Evolutionary conservation across 768 basidiomycete species (phyloP), one percentile per base, ranked within the genome.

Genomic region (Glaciozyma antarctica): DNA sequence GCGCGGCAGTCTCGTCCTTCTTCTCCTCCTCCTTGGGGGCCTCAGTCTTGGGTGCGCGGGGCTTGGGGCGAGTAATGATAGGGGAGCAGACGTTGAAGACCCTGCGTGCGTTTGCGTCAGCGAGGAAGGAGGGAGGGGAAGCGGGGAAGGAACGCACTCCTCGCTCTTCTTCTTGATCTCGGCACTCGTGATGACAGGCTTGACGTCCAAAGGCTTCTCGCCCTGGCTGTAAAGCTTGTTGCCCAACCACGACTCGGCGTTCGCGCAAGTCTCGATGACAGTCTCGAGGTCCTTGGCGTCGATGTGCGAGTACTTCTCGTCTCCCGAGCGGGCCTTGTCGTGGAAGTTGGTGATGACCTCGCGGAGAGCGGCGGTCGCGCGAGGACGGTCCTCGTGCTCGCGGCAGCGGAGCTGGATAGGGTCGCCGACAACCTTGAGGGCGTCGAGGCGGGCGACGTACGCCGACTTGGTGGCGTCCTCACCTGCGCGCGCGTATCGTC

Each of bases 381-480:
- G 81, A 43, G 85, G 84, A 67, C 94, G 85, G 32, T 88, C 87
- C 69, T 98, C 92, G 60, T 79, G 64, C 77, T 98, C 93, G 71
- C 82, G 84, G 81, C 82, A 88, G 56, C 94, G 88, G 77, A 84
- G 81, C 63, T 84, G 80, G 79, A 98, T 85, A 55, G 88, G 88
- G 80, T 91, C 89, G 34, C 92, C 92, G 69, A 92, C 81, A 53
- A 78, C 82, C 78, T 93, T 90, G 77, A 95, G 85, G 5, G 81
- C 79, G 69, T 92, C 88, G 65, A 97, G 84, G 61, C 87, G 86
- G 43, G 81, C 70, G 72, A 90, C 86, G 78, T 99, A 98, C n/a
- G 87, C 88, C 0, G 90, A 94, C 79, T 98, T 99, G 75, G 83
- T 84, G 45, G 94, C 89, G 64, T 97, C 92, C 78, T 97, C 94